Percentiles rank a stretch among this genome's conserved stretches.
Evolutionary conservation across 2,329 filamentous ascomycete species (phyloP).

Genomic region (Colletotrichum costaricense): DNA sequence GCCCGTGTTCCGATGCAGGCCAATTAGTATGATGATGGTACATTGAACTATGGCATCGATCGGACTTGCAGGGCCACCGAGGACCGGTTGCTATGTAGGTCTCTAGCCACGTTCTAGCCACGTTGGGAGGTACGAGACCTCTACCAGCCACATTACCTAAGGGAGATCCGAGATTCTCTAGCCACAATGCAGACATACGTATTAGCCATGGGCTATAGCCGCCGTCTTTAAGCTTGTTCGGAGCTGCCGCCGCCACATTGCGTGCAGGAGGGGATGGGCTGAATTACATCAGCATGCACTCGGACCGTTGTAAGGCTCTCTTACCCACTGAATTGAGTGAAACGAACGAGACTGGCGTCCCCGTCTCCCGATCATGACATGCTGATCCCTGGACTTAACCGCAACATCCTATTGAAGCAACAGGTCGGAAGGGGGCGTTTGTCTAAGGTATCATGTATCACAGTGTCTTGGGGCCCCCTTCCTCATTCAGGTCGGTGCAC

Average conservation of each 20-base stretch:
- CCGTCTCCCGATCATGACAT: constrained; percentile 20
- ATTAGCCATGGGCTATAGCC: background rate
- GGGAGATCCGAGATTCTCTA: no score
- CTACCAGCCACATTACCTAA: no score
- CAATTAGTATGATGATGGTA: constrained; percentile 25
- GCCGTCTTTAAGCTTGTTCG: background rate
- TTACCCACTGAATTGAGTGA: constrained; percentile 23
- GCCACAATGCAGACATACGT: no score
- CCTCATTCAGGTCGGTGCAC: constrained; percentile 4
- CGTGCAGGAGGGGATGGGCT: background rate
- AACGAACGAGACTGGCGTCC: constrained; percentile 23
- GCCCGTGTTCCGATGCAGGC: constrained; percentile 15
- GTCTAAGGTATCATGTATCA: constrained; percentile 14
- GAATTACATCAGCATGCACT: background rate
- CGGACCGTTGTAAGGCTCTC: background rate
- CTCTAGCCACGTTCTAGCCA: background rate
- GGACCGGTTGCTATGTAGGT: constrained; percentile 8
- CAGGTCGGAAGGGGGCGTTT: constrained; percentile 7
- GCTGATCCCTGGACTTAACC: constrained; percentile 18
- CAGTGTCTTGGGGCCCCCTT: constrained; percentile 15
- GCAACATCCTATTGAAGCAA: constrained; percentile 16
- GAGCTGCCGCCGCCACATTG: constrained; percentile 7
- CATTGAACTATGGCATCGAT: constrained; percentile 11
- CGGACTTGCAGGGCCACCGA: constrained; percentile 29
- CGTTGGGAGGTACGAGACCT: no score